Base-by-base conservation (phyloP, 306 rosid species). In the Cicer yamashitae region DNA sequence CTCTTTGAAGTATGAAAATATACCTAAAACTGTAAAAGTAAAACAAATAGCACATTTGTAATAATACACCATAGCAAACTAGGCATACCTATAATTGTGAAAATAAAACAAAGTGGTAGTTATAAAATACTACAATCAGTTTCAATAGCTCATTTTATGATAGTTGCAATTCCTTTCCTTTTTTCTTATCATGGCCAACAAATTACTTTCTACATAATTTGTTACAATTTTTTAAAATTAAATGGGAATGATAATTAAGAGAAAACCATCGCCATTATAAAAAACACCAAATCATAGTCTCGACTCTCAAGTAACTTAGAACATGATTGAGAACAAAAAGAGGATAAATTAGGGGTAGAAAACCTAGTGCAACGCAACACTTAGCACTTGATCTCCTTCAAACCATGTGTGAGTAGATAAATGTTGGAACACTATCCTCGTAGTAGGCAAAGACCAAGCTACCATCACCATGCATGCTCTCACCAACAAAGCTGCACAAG, bases 391-490 rank as follows among this genome's bases (percentile, higher is more conserved):
- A 90, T 62, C 79, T 93, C 98, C 94, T 86, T 93, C 91, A 93
- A 84, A 74, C 77, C 90, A 43, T 80, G 53, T 9, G 82, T 83
- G 2, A 93, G 81, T 89, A 93, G 66, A 93, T 52, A 54, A 93
- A 93, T 39, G 96, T 93, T 6, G 98, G 96, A 30, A 91, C 94
- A 69, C 98, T 96, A 0, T 93, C 96, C 86, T 86, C 90, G 87
- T 90, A 93, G 88, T 89, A 90, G 15, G 98, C 98, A 25, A 89
- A 86, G 41, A 93, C 98, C 70, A 93, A 17, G 51, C 76, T 10
- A 8, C 70, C 81, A 66, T 93, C 98, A 67, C 90, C 98, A 13
- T 67, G 79, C 96, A 93, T 93, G 82, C 98, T 87, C 86, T 90
- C 98, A 61, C 98, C 94, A 7, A 90, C 96, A 44, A 90, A 93